phyloP scores from a whole-genome alignment of 768 basidiomycete species.

The Termitomyces sp. region DNA sequence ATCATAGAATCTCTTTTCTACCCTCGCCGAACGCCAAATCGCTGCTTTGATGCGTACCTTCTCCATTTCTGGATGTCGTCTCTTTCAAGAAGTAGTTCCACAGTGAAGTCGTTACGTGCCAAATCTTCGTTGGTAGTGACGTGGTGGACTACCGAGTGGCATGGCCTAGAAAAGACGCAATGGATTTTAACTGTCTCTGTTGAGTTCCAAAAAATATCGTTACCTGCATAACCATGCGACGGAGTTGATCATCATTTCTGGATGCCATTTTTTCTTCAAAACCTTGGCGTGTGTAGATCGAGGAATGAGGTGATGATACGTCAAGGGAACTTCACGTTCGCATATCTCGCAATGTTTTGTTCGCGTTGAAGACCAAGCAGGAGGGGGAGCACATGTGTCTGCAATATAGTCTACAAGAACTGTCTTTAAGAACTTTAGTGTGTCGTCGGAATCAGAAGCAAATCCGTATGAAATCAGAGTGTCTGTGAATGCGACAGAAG shows the following conservation, averaged over 20 bases:
- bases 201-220: neutral
- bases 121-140: conserved; percentile 48
- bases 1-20: neutral
- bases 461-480: conserved; percentile 47
- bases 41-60: conserved; percentile 46
- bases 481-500: conserved; percentile 40
- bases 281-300: conserved; percentile 48
- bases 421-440: conserved; percentile 34
- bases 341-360: conserved; percentile 56
- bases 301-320: conserved; percentile 60
- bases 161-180: conserved; percentile 31
- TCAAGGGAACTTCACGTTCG: conserved; percentile 48
- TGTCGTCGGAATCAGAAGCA: conserved; percentile 34
- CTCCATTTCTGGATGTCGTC: conserved; percentile 56
- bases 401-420: conserved; percentile 37
- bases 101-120: conserved; percentile 43
- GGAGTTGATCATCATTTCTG: conserved; percentile 44
- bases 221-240: conserved; percentile 60
- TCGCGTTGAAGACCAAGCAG: conserved; percentile 48
- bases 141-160: conserved; percentile 47
- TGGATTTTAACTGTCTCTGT: neutral
- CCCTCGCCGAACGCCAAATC: conserved; percentile 25
- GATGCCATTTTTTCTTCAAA: conserved; percentile 55
- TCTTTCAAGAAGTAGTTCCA: conserved; percentile 42
- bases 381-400: conserved; percentile 43